Evolutionary conservation across 2,329 filamentous ascomycete genomes (phyloP).

Genomic region (Drechslerella dactyloides): DNA sequence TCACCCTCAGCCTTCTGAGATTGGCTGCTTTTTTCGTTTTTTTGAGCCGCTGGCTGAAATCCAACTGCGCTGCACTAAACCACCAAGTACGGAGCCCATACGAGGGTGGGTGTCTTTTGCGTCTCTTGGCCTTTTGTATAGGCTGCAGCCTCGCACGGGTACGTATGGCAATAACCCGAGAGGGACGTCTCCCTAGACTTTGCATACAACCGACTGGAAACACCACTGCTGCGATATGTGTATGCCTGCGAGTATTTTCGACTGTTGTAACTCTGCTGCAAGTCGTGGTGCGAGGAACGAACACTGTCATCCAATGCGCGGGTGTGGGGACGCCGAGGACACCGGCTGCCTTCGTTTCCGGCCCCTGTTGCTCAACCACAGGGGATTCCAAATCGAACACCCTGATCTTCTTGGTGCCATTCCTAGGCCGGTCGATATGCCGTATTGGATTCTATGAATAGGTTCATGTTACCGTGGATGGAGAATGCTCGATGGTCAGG

Average conservation of each 20-base stretch:
- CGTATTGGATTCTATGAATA: conserved; percentile 45
- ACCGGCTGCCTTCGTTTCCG: not conserved
- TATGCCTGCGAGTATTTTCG: too few relatives aligned
- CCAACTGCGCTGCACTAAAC: conserved; percentile 27
- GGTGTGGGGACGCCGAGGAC: conserved; percentile 26
- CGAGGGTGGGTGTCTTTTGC: conserved; percentile 5
- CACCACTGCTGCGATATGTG: conserved; percentile 4
- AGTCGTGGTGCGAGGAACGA: conserved; percentile 13
- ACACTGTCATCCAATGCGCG: conserved; percentile 10
- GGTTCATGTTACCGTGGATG: not conserved
- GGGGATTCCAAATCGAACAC: conserved; percentile 41
- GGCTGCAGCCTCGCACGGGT: conserved; percentile 35
- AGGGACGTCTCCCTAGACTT: not conserved
- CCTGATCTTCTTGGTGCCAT: conserved; percentile 15
- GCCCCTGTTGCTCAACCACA: not conserved
- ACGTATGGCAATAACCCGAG: conserved; percentile 36
- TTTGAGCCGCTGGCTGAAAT: conserved; percentile 49
- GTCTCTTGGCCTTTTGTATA: conserved; percentile 17
- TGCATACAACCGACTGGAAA: not conserved
- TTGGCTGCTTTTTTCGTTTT: conserved; percentile 16
- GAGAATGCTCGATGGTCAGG: conserved; percentile 13
- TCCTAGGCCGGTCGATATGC: conserved; percentile 17
- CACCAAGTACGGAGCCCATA: conserved; percentile 5
- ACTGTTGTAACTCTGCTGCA: conserved; percentile 18
- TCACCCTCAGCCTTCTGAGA: conserved; percentile 38